Base-by-base conservation (phyloP, 805 yeast species). In the Wickerhamiella azymoides region DNA sequence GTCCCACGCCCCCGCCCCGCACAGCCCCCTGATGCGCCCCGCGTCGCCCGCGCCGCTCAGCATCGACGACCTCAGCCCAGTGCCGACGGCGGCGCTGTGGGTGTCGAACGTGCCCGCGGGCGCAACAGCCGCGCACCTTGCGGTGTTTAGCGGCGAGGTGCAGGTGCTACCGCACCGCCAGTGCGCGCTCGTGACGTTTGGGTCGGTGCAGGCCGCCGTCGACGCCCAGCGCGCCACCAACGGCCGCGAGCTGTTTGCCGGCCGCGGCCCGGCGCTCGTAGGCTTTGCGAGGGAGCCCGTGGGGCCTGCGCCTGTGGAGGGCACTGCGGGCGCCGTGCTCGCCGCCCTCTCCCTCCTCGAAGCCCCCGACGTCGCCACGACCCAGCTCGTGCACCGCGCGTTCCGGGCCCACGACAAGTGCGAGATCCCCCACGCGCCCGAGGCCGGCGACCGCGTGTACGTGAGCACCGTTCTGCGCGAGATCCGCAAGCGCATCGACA, bases 391-490 rank as follows among this genome's bases (percentile, higher is more conserved):
- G 9, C 50, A 49, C 17, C 55, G 65, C 14, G 66, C 68, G 3
- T 39, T 57, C 27, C 49, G 50, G 11, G 54, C 48, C 45, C 42
- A 49, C 13, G 53, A 50, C 35, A 27, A 52, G 28, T 40, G 48
- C 45, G 68, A 51, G 62, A 67, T 62, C 17, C 73, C 56, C 2
- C 80, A 88, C 6, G 67, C 84, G 25, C 94, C 95, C 0, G 86
- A 80, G 46, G 64, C 73, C 19, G 65, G 77, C 1, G 67, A 73
- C 24, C 75, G 93, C 50, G 79, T 76, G 46, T 86, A 83, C 62
- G 96, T 86, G 61, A 83, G 95, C 0, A 89, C 96, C 4, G 82
- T 77, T 51, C 67, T 89, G 47, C 70, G 97, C 46, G 98, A 92
- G 57, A 71, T 86, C 48, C 72, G 97, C 48, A 88, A 89, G 61